Base-by-base conservation (phyloP, 495 filamentous ascomycete genomes). In the Penicillium lagena region DNA sequence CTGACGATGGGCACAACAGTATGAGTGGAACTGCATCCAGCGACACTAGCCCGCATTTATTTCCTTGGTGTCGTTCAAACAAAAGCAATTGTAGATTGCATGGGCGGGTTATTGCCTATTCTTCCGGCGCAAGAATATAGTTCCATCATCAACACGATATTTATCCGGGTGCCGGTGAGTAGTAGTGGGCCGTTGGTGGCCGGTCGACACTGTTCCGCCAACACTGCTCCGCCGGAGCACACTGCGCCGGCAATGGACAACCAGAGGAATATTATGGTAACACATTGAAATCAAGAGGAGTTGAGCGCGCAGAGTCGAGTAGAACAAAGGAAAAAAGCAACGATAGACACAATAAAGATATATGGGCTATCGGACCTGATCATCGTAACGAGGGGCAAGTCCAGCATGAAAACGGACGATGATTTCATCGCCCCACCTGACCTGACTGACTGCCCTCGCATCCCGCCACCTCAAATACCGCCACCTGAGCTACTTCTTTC, bases 1-100 rank as follows among this genome's bases (percentile, higher is more conserved):
- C 22, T 22, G 22, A 22, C 22, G 22, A 22, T 22, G 22, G 22
- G 22, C 22, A 22, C 22, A 22, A 22, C 11, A 91, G 87, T 93
- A 89, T 61, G 87, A 95, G 66, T 95, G 89, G 89, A 86, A 87
- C 53, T 81, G 88, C 57, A 77, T 91, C n/a, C 85, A 86, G 54
- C 66, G 82, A 45, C 66, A 59, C 33, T 71, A 50, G 60, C 22
- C 4, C 4, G 4, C 32, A 34, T 34, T 34, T 34, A 11, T 12
- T 34, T 9, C n/a, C 32, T 34, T 34, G 9, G 32, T 9, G 34
- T 28, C 9, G 34, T 27, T 33, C 27, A 47, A 47, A 47, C 40
- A 48, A 22, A 31, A 9, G 27, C 29, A 14, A 17, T 28, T 35
- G 2, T 31, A 17, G 12, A 17, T 14, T 31, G 27, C 32, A 12